A percentile compares a stretch with the other conserved stretches of the same genome.
Conservation (phyloP, 2,329 filamentous ascomycete genomes). For the Didymella pinodella region DNA sequence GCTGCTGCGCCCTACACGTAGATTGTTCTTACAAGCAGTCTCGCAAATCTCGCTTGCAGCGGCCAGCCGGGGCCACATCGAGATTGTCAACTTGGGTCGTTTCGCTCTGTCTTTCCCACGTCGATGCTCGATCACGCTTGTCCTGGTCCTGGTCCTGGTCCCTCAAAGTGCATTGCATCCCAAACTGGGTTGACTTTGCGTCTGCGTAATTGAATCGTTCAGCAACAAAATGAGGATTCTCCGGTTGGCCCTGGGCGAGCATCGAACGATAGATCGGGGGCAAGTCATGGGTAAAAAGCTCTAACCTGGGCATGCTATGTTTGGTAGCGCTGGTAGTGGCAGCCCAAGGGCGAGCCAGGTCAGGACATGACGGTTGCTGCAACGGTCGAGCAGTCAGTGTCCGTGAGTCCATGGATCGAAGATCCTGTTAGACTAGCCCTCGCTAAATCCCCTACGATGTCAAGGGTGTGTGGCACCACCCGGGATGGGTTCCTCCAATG, state of each 20-base stretch:
- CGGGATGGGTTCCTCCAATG: constrained; percentile 4
- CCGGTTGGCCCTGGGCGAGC: constrained; percentile 11
- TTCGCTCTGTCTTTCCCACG: not conserved
- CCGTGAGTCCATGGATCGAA: constrained; percentile 6
- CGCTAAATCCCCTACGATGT: constrained; percentile 8
- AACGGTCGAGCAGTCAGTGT: constrained; percentile 1
- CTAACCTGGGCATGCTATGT: not conserved
- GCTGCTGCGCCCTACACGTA: not conserved
- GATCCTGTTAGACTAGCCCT: constrained; percentile 10
- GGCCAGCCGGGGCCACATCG: not conserved
- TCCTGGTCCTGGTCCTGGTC: constrained; percentile 4
- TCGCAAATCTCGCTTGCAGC: not conserved
- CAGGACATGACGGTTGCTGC: constrained; percentile 3
- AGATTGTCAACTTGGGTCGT: not conserved
- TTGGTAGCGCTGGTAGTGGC: not conserved
- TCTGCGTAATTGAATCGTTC: not conserved
- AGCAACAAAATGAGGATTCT: constrained; percentile 10
- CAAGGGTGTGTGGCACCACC: constrained; percentile 8
- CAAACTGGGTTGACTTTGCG: not conserved
- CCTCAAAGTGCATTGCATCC: constrained; percentile 9
- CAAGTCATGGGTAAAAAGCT: not conserved
- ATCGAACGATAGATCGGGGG: not conserved
- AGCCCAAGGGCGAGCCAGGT: not conserved
- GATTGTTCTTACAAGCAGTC: not conserved
- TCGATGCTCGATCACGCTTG: constrained; percentile 9